Evolutionary conservation across 176 grass and related monocot species (phyloP), one percentile per base, ranked within the genome.

Genomic region (Areca catechu): DNA sequence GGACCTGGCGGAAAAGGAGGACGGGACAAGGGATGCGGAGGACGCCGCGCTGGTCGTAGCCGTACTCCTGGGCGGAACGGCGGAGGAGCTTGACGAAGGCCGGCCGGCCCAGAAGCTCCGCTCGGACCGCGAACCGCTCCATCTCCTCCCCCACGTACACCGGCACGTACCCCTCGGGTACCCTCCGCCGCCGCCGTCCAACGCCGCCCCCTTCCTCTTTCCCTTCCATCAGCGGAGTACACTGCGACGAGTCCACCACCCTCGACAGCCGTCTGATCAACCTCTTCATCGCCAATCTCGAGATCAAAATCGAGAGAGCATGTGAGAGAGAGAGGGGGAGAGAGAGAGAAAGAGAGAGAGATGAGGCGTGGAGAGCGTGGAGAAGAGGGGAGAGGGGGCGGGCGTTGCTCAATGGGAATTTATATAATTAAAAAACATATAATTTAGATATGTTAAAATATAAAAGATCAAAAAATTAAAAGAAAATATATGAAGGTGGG

Each of bases 31-130:
- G 60, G n/a, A 62, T 62, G 30, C 60, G 34, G 28, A 62, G 60
- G 60, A 62, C 60, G 60, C 60, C 60, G 37, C 60, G 30, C 37
- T 62, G 60, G 29, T 22, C 19, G 60, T 62, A 62, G 30, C 60
- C 60, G 34, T 48, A 62, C 60, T 62, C 60, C 30, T 43, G n/a
- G 3, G 60, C 60, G 18, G 60, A 62, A n/a, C 37, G 60, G 60
- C 34, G 60, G 15, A 62, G 60, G 17, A 62, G 60, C 9, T 48
- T 37, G 37, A 62, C 29, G 60, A 62, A 62, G 34, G 60, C 30
- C 37, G 28, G 60, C 18, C 34, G 60, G 34, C 60, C 34, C 29
- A 62, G 60, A 0, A 62, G 60, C 27, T 62, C 60, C n/a, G 60
- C 60, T 6, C 60, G 60, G 60, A 62, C 29, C 10, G 5, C 60